Conservation (phyloP, 2,329 filamentous ascomycete species). For the Trichophyton rubrum region DNA sequence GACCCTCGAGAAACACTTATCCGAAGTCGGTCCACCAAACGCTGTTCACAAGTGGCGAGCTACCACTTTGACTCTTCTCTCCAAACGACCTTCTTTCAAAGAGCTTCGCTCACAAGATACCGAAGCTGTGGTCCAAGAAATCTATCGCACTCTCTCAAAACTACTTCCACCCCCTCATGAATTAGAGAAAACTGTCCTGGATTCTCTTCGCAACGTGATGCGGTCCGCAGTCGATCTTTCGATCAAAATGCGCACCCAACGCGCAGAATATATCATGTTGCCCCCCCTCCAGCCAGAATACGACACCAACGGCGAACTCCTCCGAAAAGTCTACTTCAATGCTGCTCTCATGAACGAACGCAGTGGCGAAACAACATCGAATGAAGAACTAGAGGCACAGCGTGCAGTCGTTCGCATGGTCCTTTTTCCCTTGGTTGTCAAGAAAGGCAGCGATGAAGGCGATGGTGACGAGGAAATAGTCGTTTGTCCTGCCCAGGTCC, state of each 20-base stretch:
- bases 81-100: slow-evolving; percentile 66
- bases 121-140: slow-evolving; percentile 85
- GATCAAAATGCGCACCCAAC: slow-evolving; percentile 93
- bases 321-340: slow-evolving; percentile 81
- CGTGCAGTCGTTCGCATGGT: slow-evolving; percentile 77
- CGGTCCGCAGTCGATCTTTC: slow-evolving; percentile 78
- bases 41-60: slow-evolving; percentile 98
- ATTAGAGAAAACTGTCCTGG: slow-evolving; percentile 65
- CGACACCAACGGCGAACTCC: slow-evolving; percentile 80
- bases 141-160: slow-evolving; percentile 69
- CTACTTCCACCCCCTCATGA: slow-evolving; percentile 79
- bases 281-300: slow-evolving; percentile 90
- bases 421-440: slow-evolving; percentile 90
- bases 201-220: slow-evolving; percentile 77
- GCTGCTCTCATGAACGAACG: slow-evolving; percentile 90
- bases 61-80: slow-evolving; percentile 79
- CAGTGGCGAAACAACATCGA: slow-evolving; percentile 55
- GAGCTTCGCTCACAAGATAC: slow-evolving; percentile 78
- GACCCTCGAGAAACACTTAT: slow-evolving; percentile 78
- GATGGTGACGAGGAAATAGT: slow-evolving; percentile 83
- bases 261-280: slow-evolving; percentile 97
- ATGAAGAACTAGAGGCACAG: slow-evolving; percentile 67
- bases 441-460: slow-evolving; percentile 81
- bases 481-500: slow-evolving; percentile 86
- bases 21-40: slow-evolving; percentile 70